These are phyloP conservation scores for Coccomyxa sp. DNA, from an alignment of 139 green algal species.

Conservation along the genomic window DNA sequence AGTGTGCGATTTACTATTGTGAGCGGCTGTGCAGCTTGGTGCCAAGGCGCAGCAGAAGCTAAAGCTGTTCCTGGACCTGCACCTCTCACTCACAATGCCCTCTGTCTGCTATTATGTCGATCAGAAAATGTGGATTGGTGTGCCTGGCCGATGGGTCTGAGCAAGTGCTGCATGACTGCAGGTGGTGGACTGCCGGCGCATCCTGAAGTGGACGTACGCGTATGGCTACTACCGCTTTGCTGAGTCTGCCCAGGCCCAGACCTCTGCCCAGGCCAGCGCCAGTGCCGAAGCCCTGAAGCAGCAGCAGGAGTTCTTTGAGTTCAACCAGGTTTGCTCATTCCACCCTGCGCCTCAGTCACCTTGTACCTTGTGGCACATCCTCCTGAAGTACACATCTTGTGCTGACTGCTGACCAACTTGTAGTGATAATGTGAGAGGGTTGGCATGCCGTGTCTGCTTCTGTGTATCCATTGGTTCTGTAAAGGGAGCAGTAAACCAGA, in stretches of 20 bases:
- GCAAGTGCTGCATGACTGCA: no score
- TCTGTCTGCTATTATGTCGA: no score
- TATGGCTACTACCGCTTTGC: constrained; percentile 91
- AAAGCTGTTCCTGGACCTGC: no score
- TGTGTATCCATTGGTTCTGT: no score
- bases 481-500: no score
- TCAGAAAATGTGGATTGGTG: no score
- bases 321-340: constrained; percentile 87
- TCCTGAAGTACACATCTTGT: background rate
- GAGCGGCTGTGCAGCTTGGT: no score
- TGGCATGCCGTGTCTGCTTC: background rate
- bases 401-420: background rate
- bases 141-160: no score
- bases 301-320: constrained; percentile 87
- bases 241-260: constrained; percentile 18
- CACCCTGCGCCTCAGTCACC: no score
- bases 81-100: no score
- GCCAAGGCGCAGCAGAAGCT: no score
- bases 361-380: background rate
- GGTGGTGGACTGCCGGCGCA: constrained; percentile 87
- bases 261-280: background rate
- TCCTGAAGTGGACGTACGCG: constrained; percentile 98
- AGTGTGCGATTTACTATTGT: no score
- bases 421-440: background rate
- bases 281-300: constrained; percentile 21